Evolutionary conservation across 352 stramenopile genomes (phyloP).

Genomic region (Hyaloperonospora arabidopsidis): DNA sequence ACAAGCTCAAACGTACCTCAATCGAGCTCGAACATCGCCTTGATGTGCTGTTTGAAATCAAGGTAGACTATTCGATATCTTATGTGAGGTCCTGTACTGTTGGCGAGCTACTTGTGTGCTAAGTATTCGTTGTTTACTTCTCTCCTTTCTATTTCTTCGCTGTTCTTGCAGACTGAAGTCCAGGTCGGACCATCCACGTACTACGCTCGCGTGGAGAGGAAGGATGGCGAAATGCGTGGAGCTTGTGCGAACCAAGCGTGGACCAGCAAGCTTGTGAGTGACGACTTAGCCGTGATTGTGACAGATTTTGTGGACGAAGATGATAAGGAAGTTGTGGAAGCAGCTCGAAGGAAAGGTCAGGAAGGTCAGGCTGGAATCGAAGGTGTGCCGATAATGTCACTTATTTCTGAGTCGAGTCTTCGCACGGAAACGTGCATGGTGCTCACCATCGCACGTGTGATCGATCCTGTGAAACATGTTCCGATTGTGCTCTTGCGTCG

Average conservation of each 20-base stretch:
- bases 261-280: slow-evolving; percentile 30
- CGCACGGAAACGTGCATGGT: slow-evolving; percentile 30
- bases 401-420: slow-evolving; percentile 13
- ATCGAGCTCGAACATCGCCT: slow-evolving; percentile 32
- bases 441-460: slow-evolving; percentile 22
- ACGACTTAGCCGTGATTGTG: slow-evolving; percentile 34
- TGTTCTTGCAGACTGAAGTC: slow-evolving; percentile 20
- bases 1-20: slow-evolving; percentile 30
- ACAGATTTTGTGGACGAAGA: slow-evolving; percentile 46
- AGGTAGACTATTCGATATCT: slow-evolving; percentile 28
- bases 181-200: slow-evolving; percentile 24
- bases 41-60: slow-evolving; percentile 31
- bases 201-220: slow-evolving; percentile 35
- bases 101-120: slow-evolving; percentile 1
- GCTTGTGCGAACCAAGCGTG: slow-evolving; percentile 30
- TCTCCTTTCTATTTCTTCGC: slow-evolving; percentile 1
- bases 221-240: slow-evolving; percentile 37
- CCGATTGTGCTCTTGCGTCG: slow-evolving; percentile 31
- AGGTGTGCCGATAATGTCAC: slow-evolving; percentile 11
- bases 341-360: slow-evolving; percentile 7
- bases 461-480: slow-evolving; percentile 19
- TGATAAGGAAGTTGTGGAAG: slow-evolving; percentile 25
- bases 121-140: background rate
- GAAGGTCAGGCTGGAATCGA: slow-evolving; percentile 16
- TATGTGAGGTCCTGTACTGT: background rate